phyloP scores from a whole-genome alignment of 768 basidiomycete genomes.

The Boletus pseudopeckii region DNA sequence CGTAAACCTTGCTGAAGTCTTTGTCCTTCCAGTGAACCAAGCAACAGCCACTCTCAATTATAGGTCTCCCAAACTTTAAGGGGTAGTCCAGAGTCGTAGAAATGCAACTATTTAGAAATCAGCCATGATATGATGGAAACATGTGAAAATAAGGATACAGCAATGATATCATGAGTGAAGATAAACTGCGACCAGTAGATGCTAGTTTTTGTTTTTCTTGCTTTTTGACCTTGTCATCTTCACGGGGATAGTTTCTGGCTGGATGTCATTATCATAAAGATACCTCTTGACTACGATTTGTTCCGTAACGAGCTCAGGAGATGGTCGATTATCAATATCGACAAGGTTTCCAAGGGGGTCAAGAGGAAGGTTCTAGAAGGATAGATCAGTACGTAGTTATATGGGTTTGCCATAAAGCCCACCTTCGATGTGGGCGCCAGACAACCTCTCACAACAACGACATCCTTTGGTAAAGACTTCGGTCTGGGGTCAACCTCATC shows the following conservation, averaged over 20 bases:
- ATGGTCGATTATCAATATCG: slow-evolving; percentile 48
- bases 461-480: slow-evolving; percentile 41
- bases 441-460: slow-evolving; percentile 55
- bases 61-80: slow-evolving; percentile 34
- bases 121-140: slow-evolving; percentile 1
- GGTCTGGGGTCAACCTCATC: slow-evolving; percentile 59
- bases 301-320: slow-evolving; percentile 57
- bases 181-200: slow-evolving; percentile 6
- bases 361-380: slow-evolving; percentile 50
- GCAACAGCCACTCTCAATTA: slow-evolving; percentile 65
- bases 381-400: slow-evolving; percentile 3
- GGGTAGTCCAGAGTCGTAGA: background rate
- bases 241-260: slow-evolving; percentile 28
- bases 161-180: slow-evolving; percentile 22
- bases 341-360: slow-evolving; percentile 73
- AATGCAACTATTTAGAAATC: background rate
- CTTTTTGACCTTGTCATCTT: slow-evolving; percentile 58
- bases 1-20: slow-evolving; percentile 84
- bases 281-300: slow-evolving; percentile 73
- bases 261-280: slow-evolving; percentile 72
- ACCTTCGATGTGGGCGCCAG: slow-evolving; percentile 69
- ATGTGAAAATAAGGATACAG: slow-evolving; percentile 33
- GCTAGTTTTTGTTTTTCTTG: slow-evolving; percentile 44
- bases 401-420: slow-evolving; percentile 8
- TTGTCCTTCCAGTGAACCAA: slow-evolving; percentile 78